These are phyloP conservation scores for Russula sp. DNA, from an alignment of 768 basidiomycete species.

Conservation along the genomic window DNA sequence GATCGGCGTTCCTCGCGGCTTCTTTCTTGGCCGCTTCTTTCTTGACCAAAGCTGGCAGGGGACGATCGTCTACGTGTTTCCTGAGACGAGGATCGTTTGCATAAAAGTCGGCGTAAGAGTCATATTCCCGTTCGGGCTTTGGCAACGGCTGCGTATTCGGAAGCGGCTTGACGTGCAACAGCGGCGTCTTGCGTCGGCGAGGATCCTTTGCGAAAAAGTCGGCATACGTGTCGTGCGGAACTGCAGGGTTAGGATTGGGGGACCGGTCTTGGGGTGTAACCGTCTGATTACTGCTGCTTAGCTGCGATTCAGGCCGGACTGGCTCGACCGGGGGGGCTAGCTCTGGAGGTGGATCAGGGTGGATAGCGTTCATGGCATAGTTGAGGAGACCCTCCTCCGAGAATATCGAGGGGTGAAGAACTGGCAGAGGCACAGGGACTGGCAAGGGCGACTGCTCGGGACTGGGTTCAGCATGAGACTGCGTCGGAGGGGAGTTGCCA, in stretches of 20 bases:
- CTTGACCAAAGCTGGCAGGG: slow-evolving; percentile 11
- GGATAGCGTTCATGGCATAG: slow-evolving; percentile 11
- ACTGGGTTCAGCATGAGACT: not conserved
- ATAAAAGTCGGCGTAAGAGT: slow-evolving; percentile 16
- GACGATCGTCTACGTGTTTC: slow-evolving; percentile 15
- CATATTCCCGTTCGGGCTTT: slow-evolving; percentile 14
- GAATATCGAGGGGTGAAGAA: slow-evolving; percentile 12
- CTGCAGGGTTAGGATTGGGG: slow-evolving; percentile 1
- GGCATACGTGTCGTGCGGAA: slow-evolving; percentile 12
- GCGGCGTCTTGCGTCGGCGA: slow-evolving; percentile 7
- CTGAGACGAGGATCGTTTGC: slow-evolving; percentile 13
- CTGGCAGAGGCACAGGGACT: slow-evolving; percentile 13
- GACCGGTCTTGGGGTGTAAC: slow-evolving; percentile 1
- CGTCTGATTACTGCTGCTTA: slow-evolving; percentile 12
- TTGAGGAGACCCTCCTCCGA: slow-evolving; percentile 15
- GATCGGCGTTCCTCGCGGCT: not conserved
- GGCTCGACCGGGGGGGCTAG: not conserved
- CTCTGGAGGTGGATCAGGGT: slow-evolving; percentile 7
- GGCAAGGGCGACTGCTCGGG: slow-evolving; percentile 11
- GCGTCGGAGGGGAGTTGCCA: not conserved
- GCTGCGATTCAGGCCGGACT: slow-evolving; percentile 7
- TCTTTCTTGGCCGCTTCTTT: slow-evolving; percentile 4
- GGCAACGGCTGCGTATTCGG: slow-evolving; percentile 12
- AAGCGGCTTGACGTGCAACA: slow-evolving; percentile 10
- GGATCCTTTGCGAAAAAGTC: slow-evolving; percentile 19